A percentile compares a stretch with the other conserved stretches of the same genome.
These are phyloP conservation scores for Raphanus raphanistrum DNA, from an alignment of 345 rosid species.

Conservation along the genomic window DNA sequence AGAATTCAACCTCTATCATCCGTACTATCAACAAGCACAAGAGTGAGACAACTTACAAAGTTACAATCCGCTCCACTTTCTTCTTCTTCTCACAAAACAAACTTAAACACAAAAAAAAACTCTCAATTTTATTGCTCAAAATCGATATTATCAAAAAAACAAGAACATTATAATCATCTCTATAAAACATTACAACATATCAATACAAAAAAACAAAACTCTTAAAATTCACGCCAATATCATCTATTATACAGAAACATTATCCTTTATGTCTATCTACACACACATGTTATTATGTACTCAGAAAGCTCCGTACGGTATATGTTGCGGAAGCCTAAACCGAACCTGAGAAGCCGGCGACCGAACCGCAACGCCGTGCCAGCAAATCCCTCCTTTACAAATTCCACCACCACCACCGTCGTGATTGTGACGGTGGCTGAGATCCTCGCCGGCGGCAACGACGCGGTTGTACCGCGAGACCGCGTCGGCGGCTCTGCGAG, in stretches of 20 bases:
- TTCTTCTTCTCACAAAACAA: not conserved
- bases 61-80: not conserved
- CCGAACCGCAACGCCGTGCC: constrained; percentile 97
- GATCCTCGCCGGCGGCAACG: constrained; percentile 23
- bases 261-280: not conserved
- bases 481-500: constrained; percentile 70
- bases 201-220: constrained; percentile 6
- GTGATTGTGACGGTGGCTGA: constrained; percentile 45
- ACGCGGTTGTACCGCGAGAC: constrained; percentile 48
- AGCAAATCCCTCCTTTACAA: constrained; percentile 93
- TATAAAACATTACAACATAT: constrained; percentile 21
- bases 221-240: not conserved
- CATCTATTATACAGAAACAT: constrained; percentile 26
- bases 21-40: not conserved
- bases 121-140: not conserved
- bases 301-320: constrained; percentile 38
- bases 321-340: constrained; percentile 74
- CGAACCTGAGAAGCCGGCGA: constrained; percentile 96
- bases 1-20: not conserved
- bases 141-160: not conserved
- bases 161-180: constrained; percentile 14
- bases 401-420: constrained; percentile 60
- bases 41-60: not conserved
- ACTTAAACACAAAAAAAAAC: not conserved
- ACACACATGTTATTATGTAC: not conserved